Evolutionary conservation across 2,329 filamentous ascomycete genomes (phyloP).

Genomic region (Penicillium sp.): DNA sequence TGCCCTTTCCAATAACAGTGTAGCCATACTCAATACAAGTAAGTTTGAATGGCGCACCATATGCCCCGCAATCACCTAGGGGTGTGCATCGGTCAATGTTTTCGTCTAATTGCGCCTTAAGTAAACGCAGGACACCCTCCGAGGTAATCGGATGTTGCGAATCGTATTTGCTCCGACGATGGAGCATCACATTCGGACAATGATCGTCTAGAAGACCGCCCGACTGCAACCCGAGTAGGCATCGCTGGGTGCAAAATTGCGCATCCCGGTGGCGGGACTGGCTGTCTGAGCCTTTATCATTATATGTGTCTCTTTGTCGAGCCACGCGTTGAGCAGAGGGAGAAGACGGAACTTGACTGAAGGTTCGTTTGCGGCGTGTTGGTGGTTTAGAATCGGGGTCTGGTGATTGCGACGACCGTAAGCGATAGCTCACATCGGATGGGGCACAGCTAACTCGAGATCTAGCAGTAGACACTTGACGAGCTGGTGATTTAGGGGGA

Average conservation of each 20-base stretch:
- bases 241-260: conserved; percentile 28
- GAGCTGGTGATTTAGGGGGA: conserved; percentile 6
- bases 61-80: conserved; percentile 21
- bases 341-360: conserved; percentile 25
- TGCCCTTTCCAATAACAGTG: conserved; percentile 30
- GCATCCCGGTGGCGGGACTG: conserved; percentile 11
- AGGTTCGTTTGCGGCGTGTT: conserved; percentile 17
- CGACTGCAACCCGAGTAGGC: conserved; percentile 25
- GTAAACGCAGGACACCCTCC: conserved; percentile 12
- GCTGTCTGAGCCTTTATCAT: conserved; percentile 3
- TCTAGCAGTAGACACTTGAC: conserved; percentile 15
- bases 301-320: background rate
- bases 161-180: conserved; percentile 8
- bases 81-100: conserved; percentile 26
- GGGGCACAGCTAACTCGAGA: conserved; percentile 17
- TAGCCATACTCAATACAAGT: conserved; percentile 24
- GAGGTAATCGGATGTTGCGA: conserved; percentile 13
- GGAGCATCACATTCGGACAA: conserved; percentile 24
- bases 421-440: conserved; percentile 3
- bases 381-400: conserved; percentile 15
- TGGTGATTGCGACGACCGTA: conserved; percentile 7
- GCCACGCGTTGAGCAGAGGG: conserved; percentile 5
- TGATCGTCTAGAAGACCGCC: conserved; percentile 16
- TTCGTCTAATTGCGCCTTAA: conserved; percentile 26
- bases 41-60: conserved; percentile 29